Base-by-base conservation (phyloP, 1,284 basidiomycete species). In the Chiua sp. region DNA sequence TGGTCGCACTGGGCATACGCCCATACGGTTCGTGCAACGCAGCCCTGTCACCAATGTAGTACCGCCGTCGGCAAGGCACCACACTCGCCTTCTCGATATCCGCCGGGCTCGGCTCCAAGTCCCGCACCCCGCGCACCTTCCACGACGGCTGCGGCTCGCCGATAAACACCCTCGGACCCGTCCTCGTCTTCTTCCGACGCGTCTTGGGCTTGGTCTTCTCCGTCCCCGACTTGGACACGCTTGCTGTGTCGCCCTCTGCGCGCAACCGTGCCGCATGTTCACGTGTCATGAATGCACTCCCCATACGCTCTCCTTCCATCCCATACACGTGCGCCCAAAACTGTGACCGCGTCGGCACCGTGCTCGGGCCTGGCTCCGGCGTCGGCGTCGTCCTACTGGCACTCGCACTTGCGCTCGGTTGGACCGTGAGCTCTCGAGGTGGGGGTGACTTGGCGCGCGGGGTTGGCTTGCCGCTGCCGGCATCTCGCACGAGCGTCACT, bases 311-410 rank as follows among this genome's bases (percentile, higher is more conserved):
- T 1, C 74, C 72, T 53, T 72, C 65, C 37, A 75, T 47, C 18
- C 70, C 70, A 8, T 73, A 75, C 8, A 76, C 73, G 33, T 75
- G 73, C 11, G 74, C 74, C 72, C 72, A 75, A 20, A 75, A 75
- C n/a, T 49, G 63, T 1, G 71, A 5, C 7, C 30, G 55, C 7
- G 6, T 10, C 2, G 57, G 33, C 10, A 23, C 20, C 28, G 13
- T n/a, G 8, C 8, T 0, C 23, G 52, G 7, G 20, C 54, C 13
- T 1, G 59, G 47, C 39, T 61, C 60, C 0, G 70, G 64, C 2
- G 55, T 59, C 37, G 56, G 49, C 8, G 58, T 56, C 8, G 58
- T 56, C 48, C 55, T 62, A 3, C 35, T 37, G 18, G 18, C 37
- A 7, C 23, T 2, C 23, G 18, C 22, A 18, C 58, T 59, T 2